Evolutionary conservation across 352 stramenopile genomes (phyloP).

Genomic region (Globisporangium recalcitrans): DNA sequence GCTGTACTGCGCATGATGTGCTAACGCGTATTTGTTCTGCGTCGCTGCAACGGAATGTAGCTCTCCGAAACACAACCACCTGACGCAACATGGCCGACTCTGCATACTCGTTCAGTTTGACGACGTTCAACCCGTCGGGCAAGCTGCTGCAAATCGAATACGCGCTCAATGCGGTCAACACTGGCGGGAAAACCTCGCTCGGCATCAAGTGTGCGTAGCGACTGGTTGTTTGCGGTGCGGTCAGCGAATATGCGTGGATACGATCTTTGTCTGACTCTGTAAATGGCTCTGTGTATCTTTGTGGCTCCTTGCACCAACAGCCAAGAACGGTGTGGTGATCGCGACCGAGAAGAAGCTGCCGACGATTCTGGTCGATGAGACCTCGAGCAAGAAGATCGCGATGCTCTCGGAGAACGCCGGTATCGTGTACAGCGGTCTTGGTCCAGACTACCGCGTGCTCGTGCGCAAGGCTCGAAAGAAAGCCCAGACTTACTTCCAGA

Average conservation of each 20-base stretch:
- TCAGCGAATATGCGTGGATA: not conserved
- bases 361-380: conserved; percentile 93
- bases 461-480: conserved; percentile 95
- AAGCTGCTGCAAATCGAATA: conserved; percentile 99
- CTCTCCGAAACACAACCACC: conserved; percentile 8
- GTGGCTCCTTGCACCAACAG: conserved; percentile 35
- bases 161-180: conserved; percentile 97
- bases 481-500: conserved; percentile 93
- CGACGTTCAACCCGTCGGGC: conserved; percentile 98
- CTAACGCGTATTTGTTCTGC: not conserved
- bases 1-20: not conserved
- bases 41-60: conserved; percentile 1
- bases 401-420: conserved; percentile 87
- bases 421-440: conserved; percentile 97
- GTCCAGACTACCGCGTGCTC: conserved; percentile 98
- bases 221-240: not conserved
- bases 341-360: conserved; percentile 98
- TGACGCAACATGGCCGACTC: conserved; percentile 90
- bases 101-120: conserved; percentile 99
- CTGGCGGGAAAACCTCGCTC: conserved; percentile 95
- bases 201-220: conserved; percentile 90
- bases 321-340: conserved; percentile 99
- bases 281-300: not conserved
- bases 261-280: not conserved
- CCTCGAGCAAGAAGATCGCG: conserved; percentile 96